A percentile compares a stretch with the other conserved stretches of the same genome.
Conservation (phyloP, 75 land plant species). For the Selaginella tamariscina region DNA sequence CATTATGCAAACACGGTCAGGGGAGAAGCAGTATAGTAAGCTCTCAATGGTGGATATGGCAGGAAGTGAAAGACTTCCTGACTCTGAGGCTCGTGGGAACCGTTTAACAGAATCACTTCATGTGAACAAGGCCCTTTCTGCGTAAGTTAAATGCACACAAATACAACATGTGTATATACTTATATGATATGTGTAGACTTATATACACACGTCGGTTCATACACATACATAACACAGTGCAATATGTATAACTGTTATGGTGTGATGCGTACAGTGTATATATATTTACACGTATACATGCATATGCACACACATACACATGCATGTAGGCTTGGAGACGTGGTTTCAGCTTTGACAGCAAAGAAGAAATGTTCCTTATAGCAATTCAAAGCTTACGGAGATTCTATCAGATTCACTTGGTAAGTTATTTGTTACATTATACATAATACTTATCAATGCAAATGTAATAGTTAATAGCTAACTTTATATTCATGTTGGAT, state of each 20-base stretch:
- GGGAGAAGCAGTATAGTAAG: conserved; percentile 66
- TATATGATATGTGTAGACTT: background rate
- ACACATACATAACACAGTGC: too few species aligned
- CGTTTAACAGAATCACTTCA: conserved; percentile 67
- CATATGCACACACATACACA: background rate
- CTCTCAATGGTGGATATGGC: conserved; percentile 90
- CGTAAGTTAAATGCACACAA: conserved; percentile 39
- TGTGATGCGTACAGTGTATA: background rate
- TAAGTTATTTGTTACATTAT: conserved; percentile 20
- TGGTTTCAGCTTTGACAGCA: conserved; percentile 71
- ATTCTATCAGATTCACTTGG: conserved; percentile 86
- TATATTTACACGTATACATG: background rate
- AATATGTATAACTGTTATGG: background rate
- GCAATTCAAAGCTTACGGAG: conserved; percentile 69
- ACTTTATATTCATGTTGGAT: background rate
- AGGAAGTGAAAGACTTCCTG: conserved; percentile 59
- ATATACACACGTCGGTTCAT: too few species aligned
- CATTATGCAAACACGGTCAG: conserved; percentile 51
- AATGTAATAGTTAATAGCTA: background rate
- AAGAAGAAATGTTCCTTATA: conserved; percentile 82
- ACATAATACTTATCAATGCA: too few species aligned
- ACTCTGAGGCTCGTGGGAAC: conserved; percentile 61
- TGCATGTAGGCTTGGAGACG: conserved; percentile 73
- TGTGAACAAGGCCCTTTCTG: conserved; percentile 85
- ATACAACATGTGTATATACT: background rate